A percentile compares a stretch with the other conserved stretches of the same genome.
These are phyloP conservation scores for Lachnellula suecica DNA, from an alignment of 2,329 filamentous ascomycete genomes.

Conservation along the genomic window DNA sequence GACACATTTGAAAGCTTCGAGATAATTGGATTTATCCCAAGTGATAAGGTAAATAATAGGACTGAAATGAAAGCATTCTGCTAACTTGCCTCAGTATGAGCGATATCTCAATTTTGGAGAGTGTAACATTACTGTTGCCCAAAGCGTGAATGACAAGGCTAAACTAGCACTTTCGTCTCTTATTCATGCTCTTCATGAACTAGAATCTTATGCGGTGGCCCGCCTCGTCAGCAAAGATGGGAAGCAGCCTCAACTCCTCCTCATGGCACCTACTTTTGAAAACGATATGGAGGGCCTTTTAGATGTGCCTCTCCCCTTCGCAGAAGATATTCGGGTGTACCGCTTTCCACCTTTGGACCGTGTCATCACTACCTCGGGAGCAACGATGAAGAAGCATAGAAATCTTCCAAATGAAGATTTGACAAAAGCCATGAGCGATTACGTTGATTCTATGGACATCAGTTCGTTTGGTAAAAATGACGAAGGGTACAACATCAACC, in stretches of 20 bases:
- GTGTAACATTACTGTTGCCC: constrained; percentile 72
- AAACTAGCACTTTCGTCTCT: constrained; percentile 84
- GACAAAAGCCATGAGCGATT: constrained; percentile 80
- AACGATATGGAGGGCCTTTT: constrained; percentile 80
- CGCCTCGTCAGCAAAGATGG: constrained; percentile 82
- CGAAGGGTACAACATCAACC: constrained; percentile 55
- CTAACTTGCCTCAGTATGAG: constrained; percentile 59
- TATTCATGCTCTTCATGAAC: constrained; percentile 81
- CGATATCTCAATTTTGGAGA: constrained; percentile 84
- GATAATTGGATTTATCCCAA: constrained; percentile 82
- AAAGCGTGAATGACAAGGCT: constrained; percentile 77
- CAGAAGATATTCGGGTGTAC: constrained; percentile 88
- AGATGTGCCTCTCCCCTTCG: constrained; percentile 87
- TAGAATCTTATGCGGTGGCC: constrained; percentile 83
- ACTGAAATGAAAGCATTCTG: not conserved
- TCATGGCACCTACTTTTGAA: constrained; percentile 80
- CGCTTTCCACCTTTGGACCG: constrained; percentile 87
- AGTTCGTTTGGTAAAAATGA: constrained; percentile 70
- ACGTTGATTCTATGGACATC: constrained; percentile 91
- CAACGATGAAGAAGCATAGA: constrained; percentile 76
- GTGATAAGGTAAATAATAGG: constrained; percentile 54
- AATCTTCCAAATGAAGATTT: constrained; percentile 77
- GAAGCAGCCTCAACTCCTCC: constrained; percentile 72
- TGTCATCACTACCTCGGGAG: constrained; percentile 84
- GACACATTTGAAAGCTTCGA: constrained; percentile 74